Evolutionary conservation across 768 basidiomycete genomes (phyloP).

Genomic region (Bullera alba): DNA sequence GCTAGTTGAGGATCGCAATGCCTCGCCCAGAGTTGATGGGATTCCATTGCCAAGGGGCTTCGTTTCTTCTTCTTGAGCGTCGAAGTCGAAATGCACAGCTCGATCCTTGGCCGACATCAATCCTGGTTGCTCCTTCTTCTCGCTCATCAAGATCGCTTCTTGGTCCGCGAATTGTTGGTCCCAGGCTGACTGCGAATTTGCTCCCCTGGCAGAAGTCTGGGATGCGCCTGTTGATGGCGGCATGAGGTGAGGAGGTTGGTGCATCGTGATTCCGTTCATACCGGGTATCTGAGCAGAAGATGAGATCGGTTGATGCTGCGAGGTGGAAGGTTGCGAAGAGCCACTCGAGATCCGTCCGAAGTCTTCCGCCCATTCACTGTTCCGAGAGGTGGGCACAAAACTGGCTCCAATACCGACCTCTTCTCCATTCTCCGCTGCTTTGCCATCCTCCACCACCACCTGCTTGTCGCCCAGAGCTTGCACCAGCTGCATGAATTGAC

Average conservation of each 20-base stretch:
- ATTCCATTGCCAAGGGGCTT: slow-evolving; percentile 10
- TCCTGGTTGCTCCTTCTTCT: slow-evolving; percentile 3
- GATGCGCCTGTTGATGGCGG: background rate
- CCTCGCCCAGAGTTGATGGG: slow-evolving; percentile 27
- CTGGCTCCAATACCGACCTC: slow-evolving; percentile 21
- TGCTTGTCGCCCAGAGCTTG: slow-evolving; percentile 9
- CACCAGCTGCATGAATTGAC: slow-evolving; percentile 24
- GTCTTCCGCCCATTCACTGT: slow-evolving; percentile 17
- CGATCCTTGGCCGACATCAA: background rate
- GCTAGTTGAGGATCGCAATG: slow-evolving; percentile 8
- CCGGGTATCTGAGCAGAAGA: background rate
- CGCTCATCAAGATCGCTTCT: slow-evolving; percentile 23
- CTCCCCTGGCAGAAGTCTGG: background rate
- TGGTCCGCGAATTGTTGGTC: slow-evolving; percentile 18
- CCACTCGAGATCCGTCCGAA: slow-evolving; percentile 5
- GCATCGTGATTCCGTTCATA: background rate
- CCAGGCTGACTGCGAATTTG: slow-evolving; percentile 1
- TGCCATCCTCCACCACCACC: slow-evolving; percentile 21
- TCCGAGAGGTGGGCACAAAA: slow-evolving; percentile 1
- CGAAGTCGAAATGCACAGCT: slow-evolving; percentile 31
- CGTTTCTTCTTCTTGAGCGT: background rate
- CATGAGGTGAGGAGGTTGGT: background rate
- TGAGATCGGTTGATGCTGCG: too few relatives aligned
- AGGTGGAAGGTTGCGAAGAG: background rate
- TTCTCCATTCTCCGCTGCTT: slow-evolving; percentile 3